These are phyloP conservation scores for Symmetrospora coprosmae DNA, from an alignment of 768 basidiomycete species.

Conservation along the genomic window DNA sequence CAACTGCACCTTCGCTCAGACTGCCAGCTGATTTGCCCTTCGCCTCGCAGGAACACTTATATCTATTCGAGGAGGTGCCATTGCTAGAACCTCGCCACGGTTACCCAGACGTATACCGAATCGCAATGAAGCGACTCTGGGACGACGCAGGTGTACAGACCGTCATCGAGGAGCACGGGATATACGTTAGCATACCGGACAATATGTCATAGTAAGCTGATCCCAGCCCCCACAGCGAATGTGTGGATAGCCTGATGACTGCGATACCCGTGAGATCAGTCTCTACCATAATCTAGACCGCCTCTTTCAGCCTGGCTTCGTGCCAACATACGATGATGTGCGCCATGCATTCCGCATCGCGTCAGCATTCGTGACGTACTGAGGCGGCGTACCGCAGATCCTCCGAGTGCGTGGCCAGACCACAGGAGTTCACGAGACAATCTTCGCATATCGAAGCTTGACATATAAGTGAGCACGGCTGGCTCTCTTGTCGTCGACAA, in stretches of 20 bases:
- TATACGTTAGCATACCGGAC: conserved; percentile 80
- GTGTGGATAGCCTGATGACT: too few species aligned
- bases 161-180: conserved; percentile 74
- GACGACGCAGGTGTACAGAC: conserved; percentile 55
- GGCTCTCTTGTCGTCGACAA: too few species aligned
- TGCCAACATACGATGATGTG: conserved; percentile 73
- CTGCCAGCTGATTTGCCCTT: too few species aligned
- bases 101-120: conserved; percentile 55
- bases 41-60: background rate
- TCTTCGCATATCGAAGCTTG: too few species aligned
- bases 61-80: conserved; percentile 42
- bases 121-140: conserved; percentile 70
- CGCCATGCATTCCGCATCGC: too few species aligned
- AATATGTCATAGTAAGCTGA: conserved; percentile 52
- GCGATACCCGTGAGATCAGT: too few species aligned
- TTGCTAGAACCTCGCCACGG: conserved; percentile 54
- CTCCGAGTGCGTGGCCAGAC: conserved; percentile 71
- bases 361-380: too few species aligned
- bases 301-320: conserved; percentile 57
- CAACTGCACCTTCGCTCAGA: too few species aligned
- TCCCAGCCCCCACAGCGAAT: too few species aligned
- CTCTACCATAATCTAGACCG: conserved; percentile 68
- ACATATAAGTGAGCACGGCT: too few species aligned
- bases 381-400: too few species aligned
- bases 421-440: conserved; percentile 78